These are phyloP conservation scores for Cymbidium sinense DNA, from an alignment of 106 monocot species.

Conservation along the genomic window DNA sequence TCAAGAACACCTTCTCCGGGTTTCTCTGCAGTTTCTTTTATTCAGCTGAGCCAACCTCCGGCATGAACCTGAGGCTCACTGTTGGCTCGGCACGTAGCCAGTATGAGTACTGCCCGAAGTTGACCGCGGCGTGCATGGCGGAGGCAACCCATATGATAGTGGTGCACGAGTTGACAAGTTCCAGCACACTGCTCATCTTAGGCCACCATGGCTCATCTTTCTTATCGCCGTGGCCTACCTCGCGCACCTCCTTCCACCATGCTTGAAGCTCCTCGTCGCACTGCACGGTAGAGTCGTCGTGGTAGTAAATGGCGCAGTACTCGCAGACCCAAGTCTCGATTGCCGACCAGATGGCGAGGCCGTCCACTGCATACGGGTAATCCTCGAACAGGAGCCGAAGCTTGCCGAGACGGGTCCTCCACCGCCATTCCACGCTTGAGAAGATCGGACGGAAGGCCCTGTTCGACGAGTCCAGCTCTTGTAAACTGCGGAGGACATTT, in stretches of 20 bases:
- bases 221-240: conserved; percentile 54
- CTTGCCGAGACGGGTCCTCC: conserved; percentile 35
- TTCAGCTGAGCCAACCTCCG: conserved; percentile 31
- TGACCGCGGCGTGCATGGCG: conserved; percentile 62
- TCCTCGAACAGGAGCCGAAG: conserved; percentile 40
- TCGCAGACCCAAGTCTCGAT: conserved; percentile 36
- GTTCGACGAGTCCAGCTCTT: conserved; percentile 43
- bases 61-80: conserved; percentile 39
- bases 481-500: conserved; percentile 45
- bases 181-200: conserved; percentile 8
- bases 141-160: conserved; percentile 63
- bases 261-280: conserved; percentile 50
- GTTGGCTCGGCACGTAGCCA: conserved; percentile 61
- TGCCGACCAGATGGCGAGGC: conserved; percentile 57
- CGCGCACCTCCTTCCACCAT: conserved; percentile 45
- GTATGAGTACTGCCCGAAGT: conserved; percentile 63
- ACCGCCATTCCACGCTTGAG: conserved; percentile 52
- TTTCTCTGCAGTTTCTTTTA: conserved; percentile 27
- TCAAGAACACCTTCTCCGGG: conserved; percentile 39
- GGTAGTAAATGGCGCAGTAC: conserved; percentile 34
- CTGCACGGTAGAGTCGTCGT: conserved; percentile 4
- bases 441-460: conserved; percentile 50
- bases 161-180: conserved; percentile 30
- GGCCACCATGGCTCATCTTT: conserved; percentile 51
- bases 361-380: conserved; percentile 68